Conservation (phyloP, 2,329 filamentous ascomycete species). For the Nemania bipapillata region DNA sequence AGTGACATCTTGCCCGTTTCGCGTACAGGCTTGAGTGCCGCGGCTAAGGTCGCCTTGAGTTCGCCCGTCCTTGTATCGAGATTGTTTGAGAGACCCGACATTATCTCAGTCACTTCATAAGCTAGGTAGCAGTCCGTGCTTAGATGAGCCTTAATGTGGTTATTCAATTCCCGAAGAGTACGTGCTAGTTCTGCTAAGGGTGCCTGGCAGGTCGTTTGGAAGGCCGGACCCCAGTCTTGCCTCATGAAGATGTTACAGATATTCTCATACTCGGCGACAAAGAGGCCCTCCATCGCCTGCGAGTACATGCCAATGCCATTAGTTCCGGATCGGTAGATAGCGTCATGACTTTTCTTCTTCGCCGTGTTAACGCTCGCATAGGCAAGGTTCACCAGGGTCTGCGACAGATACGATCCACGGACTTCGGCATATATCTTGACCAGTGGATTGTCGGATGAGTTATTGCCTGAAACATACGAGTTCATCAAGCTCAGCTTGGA, state of each 20-base stretch:
- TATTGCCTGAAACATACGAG: conserved; percentile 74
- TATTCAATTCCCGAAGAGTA: conserved; percentile 87
- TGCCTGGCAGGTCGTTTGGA: conserved; percentile 80
- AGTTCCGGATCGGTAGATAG: conserved; percentile 85
- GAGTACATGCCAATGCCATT: conserved; percentile 93
- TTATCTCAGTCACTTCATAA: conserved; percentile 93
- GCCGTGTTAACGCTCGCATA: conserved; percentile 85
- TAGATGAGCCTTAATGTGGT: conserved; percentile 85
- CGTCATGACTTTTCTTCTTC: conserved; percentile 82
- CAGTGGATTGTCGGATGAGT: conserved; percentile 72
- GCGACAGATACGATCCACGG: conserved; percentile 84
- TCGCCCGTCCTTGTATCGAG: conserved; percentile 86
- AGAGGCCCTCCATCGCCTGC: conserved; percentile 85
- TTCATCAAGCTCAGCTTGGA: conserved; percentile 83
- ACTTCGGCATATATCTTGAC: conserved; percentile 86
- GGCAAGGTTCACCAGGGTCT: conserved; percentile 84
- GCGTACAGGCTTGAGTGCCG: conserved; percentile 86
- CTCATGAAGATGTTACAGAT: conserved; percentile 86
- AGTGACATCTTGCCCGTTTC: conserved; percentile 92
- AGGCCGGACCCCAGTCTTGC: conserved; percentile 83
- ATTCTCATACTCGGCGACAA: conserved; percentile 88
- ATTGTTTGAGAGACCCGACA: conserved; percentile 80
- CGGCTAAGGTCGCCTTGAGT: conserved; percentile 82
- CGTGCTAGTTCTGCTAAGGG: conserved; percentile 84
- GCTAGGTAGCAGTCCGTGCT: conserved; percentile 93